Conservation (phyloP, 352 stramenopile species). For the Aphanomyces euteiches region DNA sequence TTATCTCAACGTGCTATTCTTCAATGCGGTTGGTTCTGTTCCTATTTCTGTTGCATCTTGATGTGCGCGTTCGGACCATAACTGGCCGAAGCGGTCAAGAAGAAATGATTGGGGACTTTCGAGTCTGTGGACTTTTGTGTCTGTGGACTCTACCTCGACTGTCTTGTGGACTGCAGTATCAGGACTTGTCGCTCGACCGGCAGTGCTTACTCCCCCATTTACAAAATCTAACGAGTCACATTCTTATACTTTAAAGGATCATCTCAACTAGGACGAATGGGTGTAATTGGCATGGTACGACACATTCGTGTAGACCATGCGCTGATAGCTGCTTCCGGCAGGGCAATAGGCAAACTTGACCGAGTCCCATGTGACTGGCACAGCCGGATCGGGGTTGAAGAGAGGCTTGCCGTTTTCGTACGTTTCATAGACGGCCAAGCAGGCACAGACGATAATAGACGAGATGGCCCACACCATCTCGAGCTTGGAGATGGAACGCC, state of each 20-base stretch:
- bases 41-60: no score
- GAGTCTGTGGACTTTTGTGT: no score
- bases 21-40: no score
- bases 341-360: slow-evolving; percentile 12
- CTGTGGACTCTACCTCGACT: no score
- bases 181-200: no score
- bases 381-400: slow-evolving; percentile 6
- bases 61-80: no score
- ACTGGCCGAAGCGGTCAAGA: slow-evolving; percentile 25
- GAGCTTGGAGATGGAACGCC: not conserved
- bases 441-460: not conserved
- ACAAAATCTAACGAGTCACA: no score
- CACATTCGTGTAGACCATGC: slow-evolving; percentile 28
- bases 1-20: slow-evolving; percentile 5
- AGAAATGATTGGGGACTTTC: not conserved
- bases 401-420: slow-evolving; percentile 5
- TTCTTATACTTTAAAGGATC: no score
- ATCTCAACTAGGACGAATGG: not conserved
- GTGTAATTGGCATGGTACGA: slow-evolving; percentile 6
- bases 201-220: no score
- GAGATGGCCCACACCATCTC: slow-evolving; percentile 6
- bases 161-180: no score
- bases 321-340: not conserved
- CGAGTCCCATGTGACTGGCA: not conserved
- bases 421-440: slow-evolving; percentile 11